A percentile compares a stretch with the other conserved stretches of the same genome.
Evolutionary conservation across 2,329 filamentous ascomycete species (phyloP).

Genomic region (Byssoonygena ceratinophila): DNA sequence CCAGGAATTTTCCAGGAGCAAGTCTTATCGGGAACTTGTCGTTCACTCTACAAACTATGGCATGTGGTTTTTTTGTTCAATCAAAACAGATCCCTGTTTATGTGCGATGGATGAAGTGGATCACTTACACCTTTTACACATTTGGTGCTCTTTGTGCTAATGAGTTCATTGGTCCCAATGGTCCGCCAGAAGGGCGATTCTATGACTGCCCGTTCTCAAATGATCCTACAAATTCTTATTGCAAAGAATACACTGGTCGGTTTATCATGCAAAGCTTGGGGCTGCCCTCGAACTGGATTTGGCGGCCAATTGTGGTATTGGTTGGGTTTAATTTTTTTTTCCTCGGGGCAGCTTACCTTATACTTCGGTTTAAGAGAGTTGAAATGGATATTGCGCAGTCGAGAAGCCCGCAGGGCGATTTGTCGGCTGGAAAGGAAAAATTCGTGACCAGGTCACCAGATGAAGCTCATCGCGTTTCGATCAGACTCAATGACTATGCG

Average conservation of each 20-base stretch:
- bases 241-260: constrained; percentile 56
- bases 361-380: constrained; percentile 54
- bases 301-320: constrained; percentile 53
- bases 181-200: constrained; percentile 46
- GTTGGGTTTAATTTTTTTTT: constrained; percentile 55
- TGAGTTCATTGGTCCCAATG: constrained; percentile 47
- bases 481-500: constrained; percentile 54
- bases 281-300: constrained; percentile 57
- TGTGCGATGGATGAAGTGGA: constrained; percentile 61
- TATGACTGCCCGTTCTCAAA: constrained; percentile 60
- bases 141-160: constrained; percentile 63
- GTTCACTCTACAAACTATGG: constrained; percentile 63
- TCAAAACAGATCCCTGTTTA: constrained; percentile 63
- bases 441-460: constrained; percentile 46
- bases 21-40: constrained; percentile 61
- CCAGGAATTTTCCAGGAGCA: constrained; percentile 58
- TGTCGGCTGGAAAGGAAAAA: constrained; percentile 61
- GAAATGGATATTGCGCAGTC: constrained; percentile 61
- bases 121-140: constrained; percentile 43
- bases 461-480: constrained; percentile 51
- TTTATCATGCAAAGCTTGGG: constrained; percentile 61
- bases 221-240: constrained; percentile 53
- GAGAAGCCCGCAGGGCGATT: constrained; percentile 47
- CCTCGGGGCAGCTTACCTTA: constrained; percentile 48
- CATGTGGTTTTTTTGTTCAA: constrained; percentile 68